Conservation (phyloP, 371 early-diverging fungal species). For the Mortierella sp. region DNA sequence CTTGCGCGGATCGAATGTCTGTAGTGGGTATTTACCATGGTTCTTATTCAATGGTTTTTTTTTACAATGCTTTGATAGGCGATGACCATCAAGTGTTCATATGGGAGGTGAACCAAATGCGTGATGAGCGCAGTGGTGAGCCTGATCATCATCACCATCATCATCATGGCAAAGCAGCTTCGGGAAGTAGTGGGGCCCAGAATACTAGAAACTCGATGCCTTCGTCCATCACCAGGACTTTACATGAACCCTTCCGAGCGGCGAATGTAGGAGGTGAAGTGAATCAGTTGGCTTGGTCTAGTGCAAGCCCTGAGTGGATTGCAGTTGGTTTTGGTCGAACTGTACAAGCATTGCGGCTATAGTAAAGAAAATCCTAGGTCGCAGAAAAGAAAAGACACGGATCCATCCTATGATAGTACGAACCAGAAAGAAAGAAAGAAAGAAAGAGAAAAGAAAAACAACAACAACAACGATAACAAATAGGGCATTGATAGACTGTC, state of each 20-base stretch:
- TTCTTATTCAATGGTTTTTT: background rate
- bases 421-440: background rate
- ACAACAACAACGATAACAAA: background rate
- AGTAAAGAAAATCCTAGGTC: background rate
- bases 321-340: conserved; percentile 76
- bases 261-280: conserved; percentile 76
- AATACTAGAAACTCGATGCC: conserved; percentile 34
- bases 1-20: too few relatives aligned
- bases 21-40: too few relatives aligned
- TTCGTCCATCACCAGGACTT: conserved; percentile 38
- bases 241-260: conserved; percentile 76
- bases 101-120: conserved; percentile 76
- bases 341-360: conserved; percentile 67
- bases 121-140: conserved; percentile 25
- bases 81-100: conserved; percentile 83
- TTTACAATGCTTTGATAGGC: conserved; percentile 51
- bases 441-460: background rate
- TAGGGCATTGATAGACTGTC: background rate
- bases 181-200: background rate
- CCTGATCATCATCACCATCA: conserved; percentile 30
- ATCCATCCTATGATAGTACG: background rate
- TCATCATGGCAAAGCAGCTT: conserved; percentile 36
- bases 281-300: conserved; percentile 80
- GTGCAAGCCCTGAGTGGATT: conserved; percentile 77
- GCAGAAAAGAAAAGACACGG: background rate